Percentiles rank a stretch among this genome's conserved stretches.
Conservation (phyloP, 257 asterid genomes). For the Solanum lycopersicoides region DNA sequence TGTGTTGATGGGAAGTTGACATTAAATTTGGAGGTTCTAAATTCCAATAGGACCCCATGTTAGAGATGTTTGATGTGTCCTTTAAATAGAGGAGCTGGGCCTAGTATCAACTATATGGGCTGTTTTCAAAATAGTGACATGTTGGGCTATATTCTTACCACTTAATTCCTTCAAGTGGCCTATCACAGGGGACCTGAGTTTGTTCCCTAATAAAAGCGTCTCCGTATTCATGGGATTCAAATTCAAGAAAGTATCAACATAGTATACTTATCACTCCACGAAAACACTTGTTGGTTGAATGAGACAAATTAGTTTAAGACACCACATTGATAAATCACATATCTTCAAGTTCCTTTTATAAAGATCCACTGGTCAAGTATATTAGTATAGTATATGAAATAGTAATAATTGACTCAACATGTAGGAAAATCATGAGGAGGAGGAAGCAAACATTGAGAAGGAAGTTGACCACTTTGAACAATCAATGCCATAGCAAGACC, state of each 20-base stretch:
- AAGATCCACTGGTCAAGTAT: background rate
- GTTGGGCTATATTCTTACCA: background rate
- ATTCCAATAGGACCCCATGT: background rate
- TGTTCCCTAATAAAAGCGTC: background rate
- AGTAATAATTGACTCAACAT: slow-evolving; percentile 23
- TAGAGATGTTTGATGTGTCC: background rate
- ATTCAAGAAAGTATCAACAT: too few species aligned
- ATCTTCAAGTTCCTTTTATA: too few species aligned
- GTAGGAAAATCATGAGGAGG: slow-evolving; percentile 68
- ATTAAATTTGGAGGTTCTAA: background rate
- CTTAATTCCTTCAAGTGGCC: background rate
- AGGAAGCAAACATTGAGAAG: slow-evolving; percentile 43
- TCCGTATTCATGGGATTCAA: fast-evolving
- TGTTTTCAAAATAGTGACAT: background rate
- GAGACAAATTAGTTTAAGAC: background rate
- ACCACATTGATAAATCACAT: background rate
- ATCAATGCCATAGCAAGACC: slow-evolving; percentile 69
- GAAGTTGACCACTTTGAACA: slow-evolving; percentile 36
- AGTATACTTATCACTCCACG: too few species aligned
- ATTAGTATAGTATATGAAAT: background rate
- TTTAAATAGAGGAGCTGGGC: background rate
- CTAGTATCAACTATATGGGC: background rate
- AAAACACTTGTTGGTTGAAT: background rate
- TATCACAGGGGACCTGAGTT: background rate
- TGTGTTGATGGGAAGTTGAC: background rate